Percentiles rank a stretch among this genome's conserved stretches.
Evolutionary conservation across 257 asterid species (phyloP).

Genomic region (Lavandula angustifolia): DNA sequence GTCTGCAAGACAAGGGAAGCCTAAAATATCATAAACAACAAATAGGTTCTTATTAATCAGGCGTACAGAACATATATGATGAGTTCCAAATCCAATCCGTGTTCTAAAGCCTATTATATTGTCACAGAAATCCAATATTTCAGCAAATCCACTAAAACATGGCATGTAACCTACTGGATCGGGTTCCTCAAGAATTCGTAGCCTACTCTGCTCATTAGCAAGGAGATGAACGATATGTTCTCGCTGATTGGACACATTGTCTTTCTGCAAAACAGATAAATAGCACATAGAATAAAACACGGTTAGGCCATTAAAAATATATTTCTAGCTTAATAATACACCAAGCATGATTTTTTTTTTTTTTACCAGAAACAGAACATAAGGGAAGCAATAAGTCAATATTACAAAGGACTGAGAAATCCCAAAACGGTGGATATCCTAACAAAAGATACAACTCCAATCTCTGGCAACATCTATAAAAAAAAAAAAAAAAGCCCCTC

Average conservation of each 20-base stretch:
- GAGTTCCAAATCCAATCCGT: constrained; percentile 19
- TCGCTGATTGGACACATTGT: constrained; percentile 87
- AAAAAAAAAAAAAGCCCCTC: neutral
- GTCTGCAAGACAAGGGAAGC: constrained; percentile 17
- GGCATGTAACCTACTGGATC: constrained; percentile 70
- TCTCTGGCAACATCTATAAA: neutral
- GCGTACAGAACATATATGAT: constrained; percentile 14
- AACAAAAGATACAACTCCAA: neutral
- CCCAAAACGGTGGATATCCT: neutral
- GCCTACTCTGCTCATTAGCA: constrained; percentile 90
- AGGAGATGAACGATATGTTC: constrained; percentile 92
- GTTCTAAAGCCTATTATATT: constrained; percentile 1
- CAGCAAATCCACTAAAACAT: constrained; percentile 22
- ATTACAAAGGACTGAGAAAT: neutral
- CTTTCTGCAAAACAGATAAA: constrained; percentile 65
- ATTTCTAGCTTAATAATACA: neutral
- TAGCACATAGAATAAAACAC: constrained; percentile 3
- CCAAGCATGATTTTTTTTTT: neutral
- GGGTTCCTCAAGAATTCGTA: constrained; percentile 73
- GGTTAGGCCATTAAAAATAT: constrained; percentile 14
- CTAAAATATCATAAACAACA: constrained; percentile 14
- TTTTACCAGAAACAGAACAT: neutral
- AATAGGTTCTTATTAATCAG: constrained; percentile 3
- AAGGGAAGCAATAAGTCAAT: neutral
- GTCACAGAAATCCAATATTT: constrained; percentile 19